Conservation (phyloP, 257 asterid genomes). For the Scutellaria baicalensis region DNA sequence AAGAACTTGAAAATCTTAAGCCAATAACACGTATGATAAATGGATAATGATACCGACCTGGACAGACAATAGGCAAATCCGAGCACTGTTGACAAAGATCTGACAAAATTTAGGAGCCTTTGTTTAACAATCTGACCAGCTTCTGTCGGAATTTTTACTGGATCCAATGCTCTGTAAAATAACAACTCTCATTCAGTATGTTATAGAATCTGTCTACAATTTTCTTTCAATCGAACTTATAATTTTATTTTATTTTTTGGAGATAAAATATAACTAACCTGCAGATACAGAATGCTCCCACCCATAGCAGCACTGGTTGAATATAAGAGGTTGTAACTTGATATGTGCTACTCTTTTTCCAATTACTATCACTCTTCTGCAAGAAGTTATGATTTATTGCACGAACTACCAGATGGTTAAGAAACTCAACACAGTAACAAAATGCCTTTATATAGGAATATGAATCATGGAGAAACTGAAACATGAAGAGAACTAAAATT, state of each 20-base stretch:
- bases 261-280: constrained; percentile 38
- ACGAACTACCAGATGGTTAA: not conserved
- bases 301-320: constrained; percentile 84
- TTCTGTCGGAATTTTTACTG: constrained; percentile 74
- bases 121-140: constrained; percentile 79
- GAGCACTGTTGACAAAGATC: constrained; percentile 85
- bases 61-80: constrained; percentile 89
- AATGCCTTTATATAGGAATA: not conserved
- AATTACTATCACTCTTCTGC: constrained; percentile 71
- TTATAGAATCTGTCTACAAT: not conserved
- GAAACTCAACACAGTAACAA: constrained; percentile 8
- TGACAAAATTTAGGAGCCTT: constrained; percentile 75
- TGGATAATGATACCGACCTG: constrained; percentile 40
- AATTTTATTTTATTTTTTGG: too few species aligned
- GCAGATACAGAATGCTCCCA: constrained; percentile 77
- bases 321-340: constrained; percentile 64
- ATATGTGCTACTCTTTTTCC: constrained; percentile 80
- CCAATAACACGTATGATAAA: not conserved
- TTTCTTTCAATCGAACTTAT: constrained; percentile 16
- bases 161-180: constrained; percentile 76
- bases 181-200: constrained; percentile 18
- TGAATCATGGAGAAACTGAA: constrained; percentile 5
- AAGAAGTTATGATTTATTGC: constrained; percentile 8
- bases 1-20: not conserved
- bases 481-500: constrained; percentile 11